phyloP scores from a whole-genome alignment of 1,284 basidiomycete genomes.

The Acaromyces ingoldii region DNA sequence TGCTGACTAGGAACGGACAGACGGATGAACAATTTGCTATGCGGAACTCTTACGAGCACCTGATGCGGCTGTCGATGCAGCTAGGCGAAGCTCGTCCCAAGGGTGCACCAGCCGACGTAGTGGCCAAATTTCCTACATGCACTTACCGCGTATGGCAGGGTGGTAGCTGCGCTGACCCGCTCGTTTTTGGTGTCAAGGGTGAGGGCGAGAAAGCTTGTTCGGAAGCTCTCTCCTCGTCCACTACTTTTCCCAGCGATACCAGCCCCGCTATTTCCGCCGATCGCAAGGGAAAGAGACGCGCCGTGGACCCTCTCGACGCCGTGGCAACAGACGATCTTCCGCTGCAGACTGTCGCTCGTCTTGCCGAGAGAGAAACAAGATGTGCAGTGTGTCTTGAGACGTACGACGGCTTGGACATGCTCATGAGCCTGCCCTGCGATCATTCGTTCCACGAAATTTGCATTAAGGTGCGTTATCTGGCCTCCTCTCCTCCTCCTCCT shows the following conservation, averaged over 20 bases:
- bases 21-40: not conserved
- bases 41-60: not conserved
- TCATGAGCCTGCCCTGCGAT: slow-evolving; percentile 4
- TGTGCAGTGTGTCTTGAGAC: not conserved
- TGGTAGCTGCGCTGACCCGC: not conserved
- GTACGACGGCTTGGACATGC: not conserved
- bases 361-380: not conserved
- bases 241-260: not conserved
- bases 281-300: slow-evolving; percentile 2
- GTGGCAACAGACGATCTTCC: not conserved
- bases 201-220: not conserved
- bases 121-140: not conserved
- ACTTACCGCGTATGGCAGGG: not conserved
- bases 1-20: no score
- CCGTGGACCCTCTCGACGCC: not conserved
- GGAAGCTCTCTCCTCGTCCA: not conserved
- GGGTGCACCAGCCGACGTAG: not conserved
- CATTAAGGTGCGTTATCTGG: no score
- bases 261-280: not conserved
- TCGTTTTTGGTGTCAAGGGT: not conserved
- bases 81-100: not conserved
- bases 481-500: no score
- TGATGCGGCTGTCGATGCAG: not conserved
- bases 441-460: slow-evolving; percentile 1
- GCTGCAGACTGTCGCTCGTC: not conserved